Percentiles rank a stretch among this genome's conserved stretches.
Conservation (phyloP, 2,329 filamentous ascomycete species). For the Venturia asperata region DNA sequence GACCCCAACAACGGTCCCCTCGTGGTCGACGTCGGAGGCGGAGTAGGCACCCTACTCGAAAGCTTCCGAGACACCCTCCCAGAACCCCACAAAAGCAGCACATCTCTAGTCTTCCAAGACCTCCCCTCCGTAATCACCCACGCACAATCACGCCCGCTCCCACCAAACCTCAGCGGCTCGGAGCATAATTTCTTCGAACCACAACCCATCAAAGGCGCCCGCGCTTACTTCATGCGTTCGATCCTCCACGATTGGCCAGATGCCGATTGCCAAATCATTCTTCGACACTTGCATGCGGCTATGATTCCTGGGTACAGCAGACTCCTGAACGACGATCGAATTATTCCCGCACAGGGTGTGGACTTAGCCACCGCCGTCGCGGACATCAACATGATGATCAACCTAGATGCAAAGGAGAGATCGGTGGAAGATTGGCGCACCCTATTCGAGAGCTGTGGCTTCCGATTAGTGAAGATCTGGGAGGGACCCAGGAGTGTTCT, state of each 20-base stretch:
- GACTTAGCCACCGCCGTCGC: slow-evolving; percentile 23
- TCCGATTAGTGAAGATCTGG: neutral
- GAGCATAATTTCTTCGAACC: slow-evolving; percentile 30
- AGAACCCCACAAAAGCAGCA: neutral
- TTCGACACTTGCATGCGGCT: slow-evolving; percentile 26
- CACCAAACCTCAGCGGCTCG: slow-evolving; percentile 22
- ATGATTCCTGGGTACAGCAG: slow-evolving; percentile 26
- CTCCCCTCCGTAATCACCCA: neutral
- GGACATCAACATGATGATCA: slow-evolving; percentile 20
- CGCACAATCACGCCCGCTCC: neutral
- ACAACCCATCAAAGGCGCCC: slow-evolving; percentile 27
- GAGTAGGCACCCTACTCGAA: slow-evolving; percentile 1
- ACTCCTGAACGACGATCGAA: slow-evolving; percentile 29
- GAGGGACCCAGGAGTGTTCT: neutral
- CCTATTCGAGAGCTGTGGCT: slow-evolving; percentile 12
- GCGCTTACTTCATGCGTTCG: slow-evolving; percentile 29
- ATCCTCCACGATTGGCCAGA: slow-evolving; percentile 32
- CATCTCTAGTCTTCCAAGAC: slow-evolving; percentile 19
- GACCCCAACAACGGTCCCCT: neutral
- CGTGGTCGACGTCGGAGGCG: slow-evolving; percentile 19
- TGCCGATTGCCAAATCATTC: slow-evolving; percentile 27
- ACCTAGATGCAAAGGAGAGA: slow-evolving; percentile 17
- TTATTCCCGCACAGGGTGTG: slow-evolving; percentile 26
- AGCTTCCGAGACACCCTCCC: slow-evolving; percentile 10
- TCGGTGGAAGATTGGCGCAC: slow-evolving; percentile 19